Conservation (phyloP, 768 basidiomycete species). For the Russula brevipes region DNA sequence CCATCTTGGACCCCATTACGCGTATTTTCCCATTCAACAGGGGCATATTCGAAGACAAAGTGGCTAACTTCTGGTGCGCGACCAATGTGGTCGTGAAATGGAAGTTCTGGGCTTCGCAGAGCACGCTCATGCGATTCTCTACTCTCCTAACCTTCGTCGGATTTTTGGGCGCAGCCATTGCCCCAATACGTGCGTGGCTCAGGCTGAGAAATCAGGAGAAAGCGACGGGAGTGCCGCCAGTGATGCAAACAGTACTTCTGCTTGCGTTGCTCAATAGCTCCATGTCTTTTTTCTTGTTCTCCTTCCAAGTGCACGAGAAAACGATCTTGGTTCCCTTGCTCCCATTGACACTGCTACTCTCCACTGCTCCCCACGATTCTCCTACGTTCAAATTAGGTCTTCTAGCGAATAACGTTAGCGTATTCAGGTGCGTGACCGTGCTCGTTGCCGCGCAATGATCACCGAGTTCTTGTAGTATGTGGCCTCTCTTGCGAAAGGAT, state of each 20-base stretch:
- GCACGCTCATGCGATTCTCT: constrained; percentile 58
- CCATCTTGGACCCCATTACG: constrained; percentile 57
- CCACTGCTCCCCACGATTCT: constrained; percentile 44
- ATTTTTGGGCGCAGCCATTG: constrained; percentile 57
- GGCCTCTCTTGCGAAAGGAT: constrained; percentile 80
- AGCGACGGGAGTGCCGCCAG: constrained; percentile 34
- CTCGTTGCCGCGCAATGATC: background rate
- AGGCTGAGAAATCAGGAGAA: constrained; percentile 27
- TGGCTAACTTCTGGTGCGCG: constrained; percentile 97
- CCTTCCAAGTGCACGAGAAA: constrained; percentile 97
- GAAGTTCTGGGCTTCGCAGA: constrained; percentile 48
- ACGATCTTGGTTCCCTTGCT: constrained; percentile 81
- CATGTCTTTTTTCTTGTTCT: constrained; percentile 93
- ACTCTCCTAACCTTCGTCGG: constrained; percentile 61
- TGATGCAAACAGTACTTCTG: constrained; percentile 65
- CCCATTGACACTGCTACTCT: constrained; percentile 76
- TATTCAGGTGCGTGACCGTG: constrained; percentile 65
- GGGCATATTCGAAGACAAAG: constrained; percentile 92
- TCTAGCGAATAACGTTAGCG: constrained; percentile 74
- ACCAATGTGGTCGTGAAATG: constrained; percentile 87
- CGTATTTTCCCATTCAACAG: constrained; percentile 91
- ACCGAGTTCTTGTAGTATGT: constrained; percentile 59
- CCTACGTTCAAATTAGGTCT: constrained; percentile 64
- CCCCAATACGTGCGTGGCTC: constrained; percentile 39
- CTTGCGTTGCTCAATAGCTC: constrained; percentile 76